Evolutionary conservation across 2,329 filamentous ascomycete genomes (phyloP).

Genomic region (Ophiostoma montium): DNA sequence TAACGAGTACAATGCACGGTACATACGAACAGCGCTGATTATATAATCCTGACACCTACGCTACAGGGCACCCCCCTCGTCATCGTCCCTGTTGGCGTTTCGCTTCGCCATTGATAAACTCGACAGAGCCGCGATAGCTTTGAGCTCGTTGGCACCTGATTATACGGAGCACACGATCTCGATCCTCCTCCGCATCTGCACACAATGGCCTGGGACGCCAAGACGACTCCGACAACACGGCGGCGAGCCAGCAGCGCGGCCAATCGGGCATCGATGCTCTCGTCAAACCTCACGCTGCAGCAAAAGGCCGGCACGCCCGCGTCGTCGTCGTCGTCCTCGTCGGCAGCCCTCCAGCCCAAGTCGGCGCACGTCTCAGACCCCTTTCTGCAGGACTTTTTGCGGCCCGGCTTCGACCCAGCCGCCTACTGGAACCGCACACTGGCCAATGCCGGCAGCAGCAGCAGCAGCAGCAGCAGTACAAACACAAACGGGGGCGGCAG

Average conservation of each 20-base stretch:
- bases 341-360: conserved; percentile 28
- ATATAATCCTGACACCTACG: too few species aligned
- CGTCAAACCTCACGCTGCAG: conserved; percentile 27
- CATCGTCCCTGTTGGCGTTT: too few species aligned
- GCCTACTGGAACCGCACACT: conserved; percentile 73
- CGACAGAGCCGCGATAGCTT: too few species aligned
- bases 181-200: background rate
- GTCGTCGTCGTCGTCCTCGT: background rate
- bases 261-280: conserved; percentile 19
- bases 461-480: background rate
- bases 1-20: too few species aligned
- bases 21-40: too few species aligned
- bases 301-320: conserved; percentile 9
- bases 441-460: conserved; percentile 38
- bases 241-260: conserved; percentile 34
- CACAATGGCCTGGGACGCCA: conserved; percentile 27
- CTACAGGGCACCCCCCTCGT: too few species aligned
- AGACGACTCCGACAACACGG: conserved; percentile 19
- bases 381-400: conserved; percentile 60
- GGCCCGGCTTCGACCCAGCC: conserved; percentile 70
- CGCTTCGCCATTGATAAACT: too few species aligned
- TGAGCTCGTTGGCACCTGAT: too few species aligned
- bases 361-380: conserved; percentile 56
- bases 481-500: background rate
- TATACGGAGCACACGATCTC: too few species aligned